These are phyloP conservation scores for Backusella mclennaniae DNA, from an alignment of 192 early-diverging fungal species.

Conservation along the genomic window DNA sequence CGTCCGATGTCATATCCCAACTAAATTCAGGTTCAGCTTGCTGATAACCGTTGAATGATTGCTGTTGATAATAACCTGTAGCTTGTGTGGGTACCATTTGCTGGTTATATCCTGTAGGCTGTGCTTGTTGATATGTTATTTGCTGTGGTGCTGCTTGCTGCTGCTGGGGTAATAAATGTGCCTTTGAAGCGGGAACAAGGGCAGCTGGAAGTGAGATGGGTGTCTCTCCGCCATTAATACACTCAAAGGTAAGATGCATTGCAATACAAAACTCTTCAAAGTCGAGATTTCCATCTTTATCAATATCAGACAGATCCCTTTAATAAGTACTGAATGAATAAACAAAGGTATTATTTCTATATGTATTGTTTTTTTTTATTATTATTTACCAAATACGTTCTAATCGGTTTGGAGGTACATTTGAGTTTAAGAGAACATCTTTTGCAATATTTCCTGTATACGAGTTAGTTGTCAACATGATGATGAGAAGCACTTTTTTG, in stretches of 20 bases:
- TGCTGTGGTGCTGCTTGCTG: slow-evolving; percentile 9
- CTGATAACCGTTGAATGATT: neutral
- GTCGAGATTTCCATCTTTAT: slow-evolving; percentile 78
- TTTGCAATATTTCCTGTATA: slow-evolving; percentile 31
- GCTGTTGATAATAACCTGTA: slow-evolving; percentile 20
- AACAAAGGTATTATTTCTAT: neutral
- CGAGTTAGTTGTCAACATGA: neutral
- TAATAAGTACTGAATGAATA: neutral
- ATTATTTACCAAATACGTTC: slow-evolving; percentile 43
- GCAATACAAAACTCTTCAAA: slow-evolving; percentile 84
- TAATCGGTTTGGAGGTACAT: slow-evolving; percentile 35
- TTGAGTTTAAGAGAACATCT: slow-evolving; percentile 40
- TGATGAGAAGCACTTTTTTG: neutral
- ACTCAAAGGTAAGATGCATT: slow-evolving; percentile 69
- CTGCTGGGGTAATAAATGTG: slow-evolving; percentile 41
- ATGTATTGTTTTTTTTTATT: neutral
- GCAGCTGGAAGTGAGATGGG: slow-evolving; percentile 61
- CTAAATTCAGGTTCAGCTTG: slow-evolving; percentile 46
- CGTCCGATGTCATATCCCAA: slow-evolving; percentile 63
- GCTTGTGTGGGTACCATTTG: slow-evolving; percentile 11
- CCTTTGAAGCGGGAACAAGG: slow-evolving; percentile 68
- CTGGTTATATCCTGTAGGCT: slow-evolving; percentile 29
- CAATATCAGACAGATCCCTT: slow-evolving; percentile 80
- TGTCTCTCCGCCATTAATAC: slow-evolving; percentile 54
- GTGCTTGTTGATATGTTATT: slow-evolving; percentile 26